Percentiles rank a stretch among this genome's conserved stretches.
These are phyloP conservation scores for Boletus pseudopeckii DNA, from an alignment of 768 basidiomycete species.

Conservation along the genomic window DNA sequence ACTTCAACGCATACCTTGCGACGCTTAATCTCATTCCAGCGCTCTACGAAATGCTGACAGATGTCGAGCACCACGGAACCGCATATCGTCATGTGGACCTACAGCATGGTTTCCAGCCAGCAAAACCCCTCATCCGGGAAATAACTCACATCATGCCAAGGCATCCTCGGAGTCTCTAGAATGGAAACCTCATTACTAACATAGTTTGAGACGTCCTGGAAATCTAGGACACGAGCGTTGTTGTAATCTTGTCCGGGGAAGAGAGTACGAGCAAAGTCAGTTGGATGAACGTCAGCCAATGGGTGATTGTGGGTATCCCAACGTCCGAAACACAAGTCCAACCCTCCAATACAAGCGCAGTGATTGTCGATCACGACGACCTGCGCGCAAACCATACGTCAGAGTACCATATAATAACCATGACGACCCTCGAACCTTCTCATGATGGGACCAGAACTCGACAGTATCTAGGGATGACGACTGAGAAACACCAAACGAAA, in stretches of 20 bases:
- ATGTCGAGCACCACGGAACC: slow-evolving; percentile 88
- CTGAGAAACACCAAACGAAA: background rate
- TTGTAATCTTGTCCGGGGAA: slow-evolving; percentile 96
- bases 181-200: slow-evolving; percentile 66
- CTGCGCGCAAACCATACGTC: slow-evolving; percentile 16
- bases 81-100: slow-evolving; percentile 81
- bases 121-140: background rate
- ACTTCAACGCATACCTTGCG: slow-evolving; percentile 51
- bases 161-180: slow-evolving; percentile 74
- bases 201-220: slow-evolving; percentile 77
- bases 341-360: slow-evolving; percentile 83
- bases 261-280: slow-evolving; percentile 72
- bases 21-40: slow-evolving; percentile 89
- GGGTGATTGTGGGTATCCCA: slow-evolving; percentile 95
- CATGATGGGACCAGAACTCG: slow-evolving; percentile 91
- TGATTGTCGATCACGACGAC: slow-evolving; percentile 87
- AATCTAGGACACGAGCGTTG: slow-evolving; percentile 83
- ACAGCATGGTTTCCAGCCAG: slow-evolving; percentile 1
- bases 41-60: slow-evolving; percentile 88
- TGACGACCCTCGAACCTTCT: slow-evolving; percentile 48
- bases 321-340: slow-evolving; percentile 94
- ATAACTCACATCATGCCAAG: slow-evolving; percentile 87
- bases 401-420: background rate
- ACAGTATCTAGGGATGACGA: slow-evolving; percentile 51
- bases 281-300: slow-evolving; percentile 89